Percentiles rank a stretch among this genome's conserved stretches.
phyloP scores from a whole-genome alignment of 805 yeast genomes.

The Yarrowia hollandica region DNA sequence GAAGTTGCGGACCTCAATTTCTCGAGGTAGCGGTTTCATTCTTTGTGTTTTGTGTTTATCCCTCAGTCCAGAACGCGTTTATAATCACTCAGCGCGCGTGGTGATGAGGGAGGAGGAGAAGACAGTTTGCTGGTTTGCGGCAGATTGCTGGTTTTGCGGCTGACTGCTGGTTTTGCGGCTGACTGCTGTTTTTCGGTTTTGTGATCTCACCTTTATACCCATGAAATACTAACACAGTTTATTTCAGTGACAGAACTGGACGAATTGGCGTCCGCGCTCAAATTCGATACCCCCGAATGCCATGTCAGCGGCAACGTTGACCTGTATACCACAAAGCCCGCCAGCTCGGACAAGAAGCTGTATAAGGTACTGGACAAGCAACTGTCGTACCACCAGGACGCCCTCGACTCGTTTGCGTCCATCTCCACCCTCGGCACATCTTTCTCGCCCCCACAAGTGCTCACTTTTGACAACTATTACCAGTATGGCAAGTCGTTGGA shows the following conservation, averaged over 20 bases:
- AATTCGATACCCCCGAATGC: constrained; percentile 73
- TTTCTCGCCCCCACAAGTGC: constrained; percentile 36
- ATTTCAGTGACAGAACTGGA: constrained; percentile 94
- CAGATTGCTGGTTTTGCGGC: too few species aligned
- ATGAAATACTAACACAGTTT: constrained; percentile 51
- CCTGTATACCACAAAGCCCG: constrained; percentile 89
- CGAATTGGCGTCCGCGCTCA: constrained; percentile 79
- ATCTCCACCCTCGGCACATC: constrained; percentile 31
- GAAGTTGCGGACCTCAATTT: too few species aligned
- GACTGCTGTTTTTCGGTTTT: too few species aligned
- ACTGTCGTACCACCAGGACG: constrained; percentile 47
- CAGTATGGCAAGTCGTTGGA: constrained; percentile 26
- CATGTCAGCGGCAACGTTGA: constrained; percentile 88
- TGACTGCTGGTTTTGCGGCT: too few species aligned
- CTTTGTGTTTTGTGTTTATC: not conserved
- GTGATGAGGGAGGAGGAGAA: too few species aligned
- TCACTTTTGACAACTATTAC: constrained; percentile 31
- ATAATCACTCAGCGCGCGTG: not conserved
- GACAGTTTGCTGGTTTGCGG: too few species aligned
- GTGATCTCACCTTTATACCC: too few species aligned
- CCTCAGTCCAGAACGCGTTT: not conserved
- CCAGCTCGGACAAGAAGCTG: constrained; percentile 83
- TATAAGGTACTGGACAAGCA: constrained; percentile 86
- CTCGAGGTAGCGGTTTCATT: too few species aligned
- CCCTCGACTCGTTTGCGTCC: constrained; percentile 30